Percentiles rank a stretch among this genome's conserved stretches.
Evolutionary conservation across 495 filamentous ascomycete species (phyloP).

Genomic region (Friedmanniomyces endolithicus): DNA sequence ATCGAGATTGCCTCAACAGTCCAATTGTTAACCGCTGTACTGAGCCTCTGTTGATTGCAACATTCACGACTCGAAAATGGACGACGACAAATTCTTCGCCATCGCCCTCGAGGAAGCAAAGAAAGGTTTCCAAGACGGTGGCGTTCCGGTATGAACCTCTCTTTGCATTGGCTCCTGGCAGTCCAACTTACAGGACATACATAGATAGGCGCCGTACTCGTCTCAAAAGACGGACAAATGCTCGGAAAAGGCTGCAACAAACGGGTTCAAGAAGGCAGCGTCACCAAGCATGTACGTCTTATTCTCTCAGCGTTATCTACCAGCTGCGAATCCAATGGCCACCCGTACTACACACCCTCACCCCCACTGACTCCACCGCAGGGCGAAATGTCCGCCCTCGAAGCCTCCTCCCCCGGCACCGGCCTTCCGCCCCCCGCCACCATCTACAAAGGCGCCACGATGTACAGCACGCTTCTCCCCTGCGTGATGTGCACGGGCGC

Average conservation of each 20-base stretch:
- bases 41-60: no score
- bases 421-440: not conserved
- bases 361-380: not conserved
- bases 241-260: not conserved
- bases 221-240: not conserved
- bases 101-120: constrained; percentile 1
- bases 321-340: no score
- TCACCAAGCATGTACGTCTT: constrained; percentile 3
- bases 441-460: constrained; percentile 1
- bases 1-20: no score
- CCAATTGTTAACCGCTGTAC: no score
- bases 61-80: not conserved
- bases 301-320: not conserved
- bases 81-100: not conserved
- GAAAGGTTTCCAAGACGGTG: not conserved
- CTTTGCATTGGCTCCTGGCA: not conserved
- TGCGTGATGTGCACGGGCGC: constrained; percentile 7
- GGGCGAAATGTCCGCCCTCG: constrained; percentile 4
- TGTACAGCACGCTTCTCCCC: constrained; percentile 1
- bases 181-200: not conserved
- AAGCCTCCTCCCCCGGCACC: not conserved
- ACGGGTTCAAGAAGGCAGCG: not conserved
- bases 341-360: not conserved
- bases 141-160: not conserved
- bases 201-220: constrained; percentile 1